Evolutionary conservation across 2,329 filamentous ascomycete species (phyloP), one percentile per base, ranked within the genome.

Genomic region (Coniella lustricola): DNA sequence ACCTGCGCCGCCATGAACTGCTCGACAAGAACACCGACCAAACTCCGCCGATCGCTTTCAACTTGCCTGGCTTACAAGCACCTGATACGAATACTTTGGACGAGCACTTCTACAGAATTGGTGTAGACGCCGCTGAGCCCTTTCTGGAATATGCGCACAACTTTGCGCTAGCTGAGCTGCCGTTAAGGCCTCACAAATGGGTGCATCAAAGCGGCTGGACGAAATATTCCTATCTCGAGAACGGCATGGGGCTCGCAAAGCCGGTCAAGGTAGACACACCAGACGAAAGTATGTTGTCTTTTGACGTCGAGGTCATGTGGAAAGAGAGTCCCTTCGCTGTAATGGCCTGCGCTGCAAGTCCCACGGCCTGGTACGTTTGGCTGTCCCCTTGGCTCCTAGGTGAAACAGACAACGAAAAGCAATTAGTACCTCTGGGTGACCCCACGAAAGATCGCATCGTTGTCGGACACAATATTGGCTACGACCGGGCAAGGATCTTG

Each of bases 251-350:
- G 4, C 50, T 43, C 13, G 35, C 42, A 10, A 42, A 43, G 7
- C 76, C 75, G 14, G 86, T 93, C 62, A 64, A 74, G 3, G 80
- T 95, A 4, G 81, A 85, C 53, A 80, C 82, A 9, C 93, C 94
- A 0, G 75, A 91, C 52, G 90, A 93, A 62, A 70, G 78, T 3
- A 84, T 91, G 75, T 72, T 97, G 47, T 90, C 86, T 33, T 98
- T 98, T 59, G 93, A 98, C 67, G 95, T 90, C 1, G 93, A 98
- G 67, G 90, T 96, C 40, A 84, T 98, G 84, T 98, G 85, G 79
- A 95, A 94, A 63, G 82, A 93, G 62, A 91, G 84, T 56, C 84
- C 86, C 0, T 98, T 89, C 65, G 90, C 94, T 0, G 89, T 95
- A 49, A 97, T 98, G 89, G 93, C 94, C 18, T 97, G 91, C 63